phyloP scores from a whole-genome alignment of 2,329 filamentous ascomycete species.

The Penicillium sclerotigenum region DNA sequence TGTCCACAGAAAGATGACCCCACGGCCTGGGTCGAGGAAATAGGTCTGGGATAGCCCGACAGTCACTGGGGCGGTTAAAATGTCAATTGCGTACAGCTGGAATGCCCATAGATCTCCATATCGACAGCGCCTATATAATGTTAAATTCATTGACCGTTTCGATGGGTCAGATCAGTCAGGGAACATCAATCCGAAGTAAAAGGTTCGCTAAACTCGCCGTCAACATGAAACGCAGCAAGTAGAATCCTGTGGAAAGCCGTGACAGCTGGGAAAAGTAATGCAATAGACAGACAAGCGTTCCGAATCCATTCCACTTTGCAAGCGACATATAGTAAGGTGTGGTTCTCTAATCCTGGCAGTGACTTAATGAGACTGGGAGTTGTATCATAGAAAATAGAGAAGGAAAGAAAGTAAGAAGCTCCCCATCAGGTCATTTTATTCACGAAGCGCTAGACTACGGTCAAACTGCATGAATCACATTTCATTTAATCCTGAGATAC shows the following conservation, averaged over 20 bases:
- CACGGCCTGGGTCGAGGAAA: slow-evolving; percentile 61
- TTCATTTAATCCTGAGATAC: no score
- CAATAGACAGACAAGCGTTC: slow-evolving; percentile 62
- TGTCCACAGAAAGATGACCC: slow-evolving; percentile 66
- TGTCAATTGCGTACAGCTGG: slow-evolving; percentile 64
- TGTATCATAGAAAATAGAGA: neutral
- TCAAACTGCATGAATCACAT: no score
- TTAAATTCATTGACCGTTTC: slow-evolving; percentile 3
- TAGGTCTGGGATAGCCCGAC: slow-evolving; percentile 62
- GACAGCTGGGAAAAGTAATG: slow-evolving; percentile 60
- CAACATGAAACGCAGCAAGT: slow-evolving; percentile 57
- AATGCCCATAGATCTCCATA: slow-evolving; percentile 69
- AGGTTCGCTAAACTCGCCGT: slow-evolving; percentile 46
- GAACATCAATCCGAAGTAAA: neutral
- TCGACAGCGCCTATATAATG: slow-evolving; percentile 55
- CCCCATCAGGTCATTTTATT: neutral
- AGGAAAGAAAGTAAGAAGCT: neutral
- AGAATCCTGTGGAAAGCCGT: slow-evolving; percentile 63
- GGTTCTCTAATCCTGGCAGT: neutral
- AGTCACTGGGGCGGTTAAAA: slow-evolving; percentile 61
- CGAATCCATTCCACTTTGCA: slow-evolving; percentile 60
- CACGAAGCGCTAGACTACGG: no score
- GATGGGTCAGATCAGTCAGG: no score
- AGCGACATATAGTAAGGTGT: slow-evolving; percentile 41
- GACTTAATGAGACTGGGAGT: neutral